Conservation (phyloP, 805 yeast genomes). For the Candida peoriensis region DNA sequence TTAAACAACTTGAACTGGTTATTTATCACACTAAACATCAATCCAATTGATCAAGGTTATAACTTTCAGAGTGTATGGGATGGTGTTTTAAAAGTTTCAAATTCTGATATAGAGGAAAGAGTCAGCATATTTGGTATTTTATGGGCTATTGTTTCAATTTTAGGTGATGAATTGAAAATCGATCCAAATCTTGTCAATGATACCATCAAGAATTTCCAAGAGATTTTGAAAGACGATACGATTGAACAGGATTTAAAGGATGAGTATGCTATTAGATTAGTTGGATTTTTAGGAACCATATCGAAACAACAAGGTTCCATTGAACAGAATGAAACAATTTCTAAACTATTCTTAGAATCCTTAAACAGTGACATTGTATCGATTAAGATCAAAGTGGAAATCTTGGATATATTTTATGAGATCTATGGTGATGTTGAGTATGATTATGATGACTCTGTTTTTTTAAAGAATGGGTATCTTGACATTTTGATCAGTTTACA, state of each 20-base stretch:
- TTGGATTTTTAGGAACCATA: constrained; percentile 49
- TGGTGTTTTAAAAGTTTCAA: constrained; percentile 12
- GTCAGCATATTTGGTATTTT: constrained; percentile 36
- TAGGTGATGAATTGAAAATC: constrained; percentile 15
- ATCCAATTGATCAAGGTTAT: constrained; percentile 6
- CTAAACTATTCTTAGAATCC: constrained; percentile 37
- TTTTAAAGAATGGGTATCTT: constrained; percentile 49
- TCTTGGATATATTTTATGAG: constrained; percentile 66
- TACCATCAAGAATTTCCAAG: constrained; percentile 18
- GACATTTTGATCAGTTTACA: constrained; percentile 35
- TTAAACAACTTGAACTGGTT: constrained; percentile 73
- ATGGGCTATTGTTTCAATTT: constrained; percentile 38
- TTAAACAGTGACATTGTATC: constrained; percentile 25
- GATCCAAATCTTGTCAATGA: constrained; percentile 24
- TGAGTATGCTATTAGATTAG: constrained; percentile 38
- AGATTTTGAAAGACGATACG: constrained; percentile 9
- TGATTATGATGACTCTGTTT: constrained; percentile 64
- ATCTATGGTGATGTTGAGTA: constrained; percentile 70
- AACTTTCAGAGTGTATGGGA: constrained; percentile 8
- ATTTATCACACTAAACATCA: constrained; percentile 14
- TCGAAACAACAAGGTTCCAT: constrained; percentile 42
- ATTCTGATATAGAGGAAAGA: constrained; percentile 26
- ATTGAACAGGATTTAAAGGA: constrained; percentile 23
- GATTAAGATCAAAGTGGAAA: constrained; percentile 46
- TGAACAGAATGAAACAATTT: constrained; percentile 39